Base-by-base conservation (phyloP, 192 early-diverging fungal genomes). In the Gigaspora rosea region DNA sequence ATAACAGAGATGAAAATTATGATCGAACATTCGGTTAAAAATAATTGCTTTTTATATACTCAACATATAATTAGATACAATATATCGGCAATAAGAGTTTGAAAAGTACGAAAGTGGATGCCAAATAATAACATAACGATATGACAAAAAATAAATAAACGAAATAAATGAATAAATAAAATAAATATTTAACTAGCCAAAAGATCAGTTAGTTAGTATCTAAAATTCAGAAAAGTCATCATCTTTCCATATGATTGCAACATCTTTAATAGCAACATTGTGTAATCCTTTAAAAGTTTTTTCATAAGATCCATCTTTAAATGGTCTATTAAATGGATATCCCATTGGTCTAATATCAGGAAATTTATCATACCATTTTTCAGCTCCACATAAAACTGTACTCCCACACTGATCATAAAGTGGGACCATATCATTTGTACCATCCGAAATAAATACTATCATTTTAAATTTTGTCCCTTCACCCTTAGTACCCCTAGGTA, bases 251-350 rank as follows among this genome's bases (percentile, higher is more conserved):
- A 41, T 66, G 47, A 66, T 66, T 16, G 64, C 47, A 18, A 66
- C 10, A 66, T 66, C 41, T 18, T 4, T 46, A 18, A 33, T 15
- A 47, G 64, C 64, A 66, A 46, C 64, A 47, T 66, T 66, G 15
- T 66, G 12, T 36, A 66, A 18, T 15, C 64, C 64, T 41, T 35
- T 11, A n/a, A 66, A 66, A 35, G 35, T 66, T 66, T 66, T 66
- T 41, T 66, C 15, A 66, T n/a, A 66, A 16, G 64, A 66, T 41
- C 35, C 35, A 46, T 66, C 36, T 66, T 66, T 66, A 20, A 66
- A 66, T n/a, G 64, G 64, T 66, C 64, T 13, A 66, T 66, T 18
- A 66, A 66, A 66, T 16, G 64, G 64, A 66, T 66, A 66, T n/a
- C 64, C 64, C 2, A 66, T 9, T 9, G 64, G 64, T 66, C 36